Conservation (phyloP, 2,329 filamentous ascomycete genomes). For the Phoma sp. region DNA sequence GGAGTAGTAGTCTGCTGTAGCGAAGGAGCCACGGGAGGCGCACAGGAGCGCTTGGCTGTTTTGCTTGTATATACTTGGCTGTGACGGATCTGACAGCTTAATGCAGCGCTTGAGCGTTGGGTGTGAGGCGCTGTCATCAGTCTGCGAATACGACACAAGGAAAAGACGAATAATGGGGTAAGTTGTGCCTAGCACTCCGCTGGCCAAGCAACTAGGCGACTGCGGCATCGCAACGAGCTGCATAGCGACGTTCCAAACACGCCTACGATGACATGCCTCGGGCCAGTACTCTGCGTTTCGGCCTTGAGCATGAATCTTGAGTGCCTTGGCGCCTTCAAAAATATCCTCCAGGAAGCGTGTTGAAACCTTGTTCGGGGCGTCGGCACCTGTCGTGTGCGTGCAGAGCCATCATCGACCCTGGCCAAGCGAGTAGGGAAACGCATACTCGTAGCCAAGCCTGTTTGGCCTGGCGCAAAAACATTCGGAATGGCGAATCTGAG, state of each 20-base stretch:
- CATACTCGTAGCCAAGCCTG: constrained; percentile 31
- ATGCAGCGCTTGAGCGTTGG: constrained; percentile 23
- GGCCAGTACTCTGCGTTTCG: constrained; percentile 15
- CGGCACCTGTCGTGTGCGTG: constrained; percentile 19
- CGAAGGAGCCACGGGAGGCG: not conserved
- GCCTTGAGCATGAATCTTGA: constrained; percentile 21
- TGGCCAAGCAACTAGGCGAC: not conserved
- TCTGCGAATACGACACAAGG: not conserved
- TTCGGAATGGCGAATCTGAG: constrained; percentile 21
- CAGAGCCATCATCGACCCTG: constrained; percentile 3
- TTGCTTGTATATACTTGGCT: constrained; percentile 36
- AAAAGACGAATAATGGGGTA: no score
- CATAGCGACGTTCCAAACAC: not conserved
- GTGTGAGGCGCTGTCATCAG: constrained; percentile 5
- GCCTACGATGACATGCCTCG: not conserved
- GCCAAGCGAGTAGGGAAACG: constrained; percentile 31
- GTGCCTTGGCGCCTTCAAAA: constrained; percentile 29
- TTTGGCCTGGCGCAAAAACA: constrained; percentile 17
- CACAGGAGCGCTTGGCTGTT: constrained; percentile 20
- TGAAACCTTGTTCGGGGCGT: constrained; percentile 24
- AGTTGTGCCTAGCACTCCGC: not conserved
- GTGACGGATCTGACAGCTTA: constrained; percentile 27
- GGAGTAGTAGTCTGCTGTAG: not conserved
- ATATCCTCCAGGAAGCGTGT: constrained; percentile 15
- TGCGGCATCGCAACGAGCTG: not conserved